These are phyloP conservation scores for Postia placenta DNA, from an alignment of 768 basidiomycete genomes.

Conservation along the genomic window DNA sequence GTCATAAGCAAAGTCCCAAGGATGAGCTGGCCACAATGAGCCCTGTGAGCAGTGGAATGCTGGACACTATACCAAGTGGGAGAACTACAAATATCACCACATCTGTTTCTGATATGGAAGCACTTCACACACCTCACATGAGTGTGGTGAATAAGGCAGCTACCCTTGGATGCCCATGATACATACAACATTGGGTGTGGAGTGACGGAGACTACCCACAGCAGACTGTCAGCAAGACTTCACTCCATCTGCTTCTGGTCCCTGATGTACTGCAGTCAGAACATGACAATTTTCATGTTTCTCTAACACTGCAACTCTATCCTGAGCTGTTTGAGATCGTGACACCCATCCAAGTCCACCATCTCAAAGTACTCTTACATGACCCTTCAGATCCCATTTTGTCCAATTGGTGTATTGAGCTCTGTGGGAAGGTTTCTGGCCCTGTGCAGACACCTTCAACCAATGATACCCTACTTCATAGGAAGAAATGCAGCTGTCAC, in stretches of 20 bases:
- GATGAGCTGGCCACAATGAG: background rate
- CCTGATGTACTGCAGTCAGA: conserved; percentile 9
- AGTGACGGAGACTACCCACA: conserved; percentile 12
- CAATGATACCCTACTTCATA: conserved; percentile 20
- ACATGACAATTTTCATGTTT: conserved; percentile 9
- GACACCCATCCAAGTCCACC: conserved; percentile 30
- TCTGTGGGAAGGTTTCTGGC: conserved; percentile 40
- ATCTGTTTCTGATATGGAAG: conserved; percentile 13
- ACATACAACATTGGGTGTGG: conserved; percentile 11
- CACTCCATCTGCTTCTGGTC: conserved; percentile 9
- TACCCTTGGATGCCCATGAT: conserved; percentile 1
- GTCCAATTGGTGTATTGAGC: conserved; percentile 27
- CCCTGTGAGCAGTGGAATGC: conserved; percentile 1
- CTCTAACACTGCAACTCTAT: conserved; percentile 19
- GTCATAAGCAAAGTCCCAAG: background rate
- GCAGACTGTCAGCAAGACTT: conserved; percentile 9
- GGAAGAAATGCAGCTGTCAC: background rate
- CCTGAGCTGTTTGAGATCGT: conserved; percentile 31
- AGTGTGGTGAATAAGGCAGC: conserved; percentile 2
- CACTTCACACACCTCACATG: background rate
- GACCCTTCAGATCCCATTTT: conserved; percentile 33
- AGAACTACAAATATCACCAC: conserved; percentile 21
- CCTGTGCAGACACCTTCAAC: conserved; percentile 26
- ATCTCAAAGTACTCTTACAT: conserved; percentile 21
- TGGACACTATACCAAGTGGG: conserved; percentile 22